These are phyloP conservation scores for Cairneyella variabilis DNA, from an alignment of 495 filamentous ascomycete species.

Conservation along the genomic window DNA sequence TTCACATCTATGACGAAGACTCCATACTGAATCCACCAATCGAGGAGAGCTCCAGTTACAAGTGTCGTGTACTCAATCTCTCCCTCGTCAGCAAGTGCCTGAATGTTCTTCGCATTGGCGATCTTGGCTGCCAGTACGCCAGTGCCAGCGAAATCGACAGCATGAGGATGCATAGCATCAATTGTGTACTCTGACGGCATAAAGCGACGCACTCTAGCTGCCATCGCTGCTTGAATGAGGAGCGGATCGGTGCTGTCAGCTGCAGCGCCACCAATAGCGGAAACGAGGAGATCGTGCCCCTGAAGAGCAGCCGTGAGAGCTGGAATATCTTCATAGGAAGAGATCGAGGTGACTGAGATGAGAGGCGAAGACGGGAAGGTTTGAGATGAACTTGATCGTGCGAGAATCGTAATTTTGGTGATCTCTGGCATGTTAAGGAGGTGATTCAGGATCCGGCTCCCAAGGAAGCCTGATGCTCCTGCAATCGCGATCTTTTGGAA, in stretches of 20 bases:
- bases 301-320: background rate
- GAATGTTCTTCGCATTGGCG: background rate
- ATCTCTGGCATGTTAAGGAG: background rate
- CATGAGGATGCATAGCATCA: background rate
- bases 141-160: background rate
- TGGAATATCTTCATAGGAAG: background rate
- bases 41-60: background rate
- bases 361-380: slow-evolving; percentile 1
- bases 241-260: background rate
- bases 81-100: background rate
- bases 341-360: background rate
- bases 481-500: slow-evolving; percentile 3
- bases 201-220: background rate
- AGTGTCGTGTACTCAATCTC: slow-evolving; percentile 1
- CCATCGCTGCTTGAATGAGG: background rate
- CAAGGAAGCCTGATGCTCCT: slow-evolving; percentile 1
- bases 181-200: slow-evolving; percentile 3
- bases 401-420: background rate
- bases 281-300: slow-evolving; percentile 1
- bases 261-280: background rate
- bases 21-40: slow-evolving; percentile 1
- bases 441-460: background rate
- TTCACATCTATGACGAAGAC: background rate
- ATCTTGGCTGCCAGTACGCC: background rate
- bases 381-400: background rate